Conservation (phyloP, 352 stramenopile species). For the Pythium aristosporum region DNA sequence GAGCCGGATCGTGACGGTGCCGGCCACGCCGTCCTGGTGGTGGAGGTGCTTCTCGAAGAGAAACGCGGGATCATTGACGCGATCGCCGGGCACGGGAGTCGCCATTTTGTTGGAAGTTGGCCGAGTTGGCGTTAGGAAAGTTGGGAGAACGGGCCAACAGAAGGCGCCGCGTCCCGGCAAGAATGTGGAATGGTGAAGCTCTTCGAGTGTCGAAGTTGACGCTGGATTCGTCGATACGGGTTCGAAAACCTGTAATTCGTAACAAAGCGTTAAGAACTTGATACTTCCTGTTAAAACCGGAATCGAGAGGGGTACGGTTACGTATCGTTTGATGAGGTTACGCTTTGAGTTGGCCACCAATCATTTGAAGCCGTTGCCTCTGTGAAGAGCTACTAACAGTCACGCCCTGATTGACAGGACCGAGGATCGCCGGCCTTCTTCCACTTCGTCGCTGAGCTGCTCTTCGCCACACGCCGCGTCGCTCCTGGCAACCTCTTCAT, state of each 20-base stretch:
- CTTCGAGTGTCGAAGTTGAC: constrained; percentile 31
- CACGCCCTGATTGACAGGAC: neutral
- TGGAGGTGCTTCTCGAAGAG: constrained; percentile 78
- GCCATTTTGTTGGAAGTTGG: neutral
- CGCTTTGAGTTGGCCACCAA: constrained; percentile 34
- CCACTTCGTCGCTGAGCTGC: neutral
- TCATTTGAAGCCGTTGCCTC: constrained; percentile 21
- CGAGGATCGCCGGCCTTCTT: neutral
- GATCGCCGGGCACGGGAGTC: constrained; percentile 16
- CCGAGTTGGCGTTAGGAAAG: neutral
- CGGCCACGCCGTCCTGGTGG: constrained; percentile 73
- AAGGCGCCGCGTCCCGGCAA: neutral
- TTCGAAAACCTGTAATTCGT: neutral
- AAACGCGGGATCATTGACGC: constrained; percentile 52
- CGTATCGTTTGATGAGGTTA: constrained; percentile 6
- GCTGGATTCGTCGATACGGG: constrained; percentile 16
- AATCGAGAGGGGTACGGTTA: neutral
- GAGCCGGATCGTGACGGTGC: constrained; percentile 68
- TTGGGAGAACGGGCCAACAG: neutral
- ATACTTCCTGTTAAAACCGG: neutral
- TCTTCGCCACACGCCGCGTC: too few relatives aligned
- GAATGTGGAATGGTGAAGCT: neutral
- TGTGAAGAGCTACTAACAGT: constrained; percentile 6
- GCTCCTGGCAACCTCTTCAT: neutral
- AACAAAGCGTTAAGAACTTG: neutral